These are phyloP conservation scores for Begonia loranthoides DNA, from an alignment of 306 rosid genomes.

Conservation along the genomic window DNA sequence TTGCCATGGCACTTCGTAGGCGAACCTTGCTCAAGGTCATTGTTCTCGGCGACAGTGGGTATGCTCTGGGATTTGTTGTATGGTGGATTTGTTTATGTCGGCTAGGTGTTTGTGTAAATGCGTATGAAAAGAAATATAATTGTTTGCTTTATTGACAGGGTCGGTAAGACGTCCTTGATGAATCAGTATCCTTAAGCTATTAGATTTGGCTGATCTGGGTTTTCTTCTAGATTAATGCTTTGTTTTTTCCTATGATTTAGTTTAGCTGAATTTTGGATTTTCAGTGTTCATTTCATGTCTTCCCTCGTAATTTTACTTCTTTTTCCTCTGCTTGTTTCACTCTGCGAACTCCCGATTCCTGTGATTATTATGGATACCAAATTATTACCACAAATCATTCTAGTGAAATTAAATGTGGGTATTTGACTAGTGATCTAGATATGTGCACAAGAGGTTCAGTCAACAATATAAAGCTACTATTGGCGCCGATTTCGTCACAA, in stretches of 20 bases:
- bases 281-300: too few species aligned
- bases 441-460: constrained; percentile 89
- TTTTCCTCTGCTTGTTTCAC: too few species aligned
- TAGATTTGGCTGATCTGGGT: not conserved
- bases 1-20: constrained; percentile 72
- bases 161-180: constrained; percentile 96
- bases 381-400: constrained; percentile 3
- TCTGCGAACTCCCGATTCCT: not conserved
- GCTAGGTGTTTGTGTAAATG: not conserved
- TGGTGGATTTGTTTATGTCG: not conserved
- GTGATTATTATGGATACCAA: not conserved
- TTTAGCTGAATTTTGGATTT: too few species aligned
- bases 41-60: constrained; percentile 98
- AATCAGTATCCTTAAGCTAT: constrained; percentile 67
- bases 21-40: constrained; percentile 87
- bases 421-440: constrained; percentile 44
- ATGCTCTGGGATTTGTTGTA: constrained; percentile 5
- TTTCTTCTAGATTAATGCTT: constrained; percentile 1
- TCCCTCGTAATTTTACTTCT: too few species aligned
- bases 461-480: constrained; percentile 97
- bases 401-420: constrained; percentile 18
- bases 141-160: constrained; percentile 37
- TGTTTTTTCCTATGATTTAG: too few species aligned
- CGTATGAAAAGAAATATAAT: not conserved
- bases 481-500: constrained; percentile 97